phyloP scores from a whole-genome alignment of 2,329 filamentous ascomycete genomes.

The Alternaria sp. region DNA sequence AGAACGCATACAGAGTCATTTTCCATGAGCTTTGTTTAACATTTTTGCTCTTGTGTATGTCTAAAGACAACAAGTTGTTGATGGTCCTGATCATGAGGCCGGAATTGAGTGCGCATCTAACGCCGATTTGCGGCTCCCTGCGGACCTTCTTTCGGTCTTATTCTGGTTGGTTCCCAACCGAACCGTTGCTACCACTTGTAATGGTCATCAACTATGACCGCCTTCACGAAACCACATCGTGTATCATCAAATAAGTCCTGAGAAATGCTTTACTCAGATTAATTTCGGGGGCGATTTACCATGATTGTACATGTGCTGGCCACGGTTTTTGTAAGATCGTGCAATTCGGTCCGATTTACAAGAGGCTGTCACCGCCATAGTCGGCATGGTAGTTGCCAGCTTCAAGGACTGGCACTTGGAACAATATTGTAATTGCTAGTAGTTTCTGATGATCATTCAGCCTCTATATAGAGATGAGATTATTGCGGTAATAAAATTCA shows the following conservation, averaged over 20 bases:
- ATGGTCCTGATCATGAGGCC: not conserved
- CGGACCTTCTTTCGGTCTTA: conserved; percentile 13
- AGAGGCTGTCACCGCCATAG: not conserved
- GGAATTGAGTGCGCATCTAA: conserved; percentile 8
- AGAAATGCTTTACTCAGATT: not conserved
- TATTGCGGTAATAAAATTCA: not conserved
- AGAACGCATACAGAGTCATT: too few species aligned
- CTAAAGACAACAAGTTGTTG: not conserved
- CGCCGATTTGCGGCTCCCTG: conserved; percentile 14
- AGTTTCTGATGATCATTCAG: not conserved
- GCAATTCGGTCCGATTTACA: not conserved
- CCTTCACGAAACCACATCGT: not conserved
- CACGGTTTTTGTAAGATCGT: not conserved
- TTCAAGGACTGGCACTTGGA: not conserved
- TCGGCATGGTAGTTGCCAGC: not conserved
- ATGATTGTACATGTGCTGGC: not conserved
- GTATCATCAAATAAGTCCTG: not conserved
- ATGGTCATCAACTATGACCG: not conserved
- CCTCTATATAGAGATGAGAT: not conserved
- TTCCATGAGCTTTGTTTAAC: not conserved
- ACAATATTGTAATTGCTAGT: not conserved
- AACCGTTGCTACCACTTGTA: not conserved
- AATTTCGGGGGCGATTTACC: too few species aligned
- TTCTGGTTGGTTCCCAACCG: conserved; percentile 23
- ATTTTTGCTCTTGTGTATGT: not conserved